Evolutionary conservation across 2,329 filamentous ascomycete genomes (phyloP), one percentile per base, ranked within the genome.

Genomic region (Cytospora mali): DNA sequence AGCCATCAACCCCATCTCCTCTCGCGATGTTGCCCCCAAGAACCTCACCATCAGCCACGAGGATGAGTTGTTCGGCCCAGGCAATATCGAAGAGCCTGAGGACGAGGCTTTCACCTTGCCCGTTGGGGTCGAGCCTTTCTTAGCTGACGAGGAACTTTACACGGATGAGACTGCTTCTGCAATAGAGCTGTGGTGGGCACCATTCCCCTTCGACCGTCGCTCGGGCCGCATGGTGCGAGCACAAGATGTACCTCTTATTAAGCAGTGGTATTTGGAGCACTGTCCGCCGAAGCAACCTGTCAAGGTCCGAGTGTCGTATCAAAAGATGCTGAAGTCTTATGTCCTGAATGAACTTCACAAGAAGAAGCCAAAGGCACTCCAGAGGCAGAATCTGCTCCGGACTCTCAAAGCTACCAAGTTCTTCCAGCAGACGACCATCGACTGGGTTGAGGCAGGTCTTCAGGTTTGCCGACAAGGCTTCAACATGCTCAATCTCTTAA

Each of bases 401-500:
- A 96, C 92, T 10, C 78, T 99, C 68, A 98, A 97, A 77, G 88
- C 92, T 69, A 99, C 95, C 54, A 99, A 99, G 73, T 99, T 99
- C 80, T 99, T 99, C 84, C 96, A 99, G 77, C 95, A 98, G 77
- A 99, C 95, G 3, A 97, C 92, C 10, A 98, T 99, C 67, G 95
- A 99, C 75, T 99, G 95, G 95, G 95, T 99, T 49, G 95, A 99
- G 79, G 95, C 96, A 70, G 95, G 96, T 79, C 84, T 99, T 72
- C 96, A 99, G 79, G 95, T 99, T 66, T 99, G 95, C 75, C 88
- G 95, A 56, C 95, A 99, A 75, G 95, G 95, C 61, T 99, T 97
- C 83, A 99, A 99, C 79, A 99, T 99, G 94, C 82, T 99, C 64
- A 99, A 99, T 72, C 82, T 99, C 58, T 81, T 99, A 69, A 99